Evolutionary conservation across 1,284 basidiomycete genomes (phyloP).

Genomic region (Caloboletus firmus): DNA sequence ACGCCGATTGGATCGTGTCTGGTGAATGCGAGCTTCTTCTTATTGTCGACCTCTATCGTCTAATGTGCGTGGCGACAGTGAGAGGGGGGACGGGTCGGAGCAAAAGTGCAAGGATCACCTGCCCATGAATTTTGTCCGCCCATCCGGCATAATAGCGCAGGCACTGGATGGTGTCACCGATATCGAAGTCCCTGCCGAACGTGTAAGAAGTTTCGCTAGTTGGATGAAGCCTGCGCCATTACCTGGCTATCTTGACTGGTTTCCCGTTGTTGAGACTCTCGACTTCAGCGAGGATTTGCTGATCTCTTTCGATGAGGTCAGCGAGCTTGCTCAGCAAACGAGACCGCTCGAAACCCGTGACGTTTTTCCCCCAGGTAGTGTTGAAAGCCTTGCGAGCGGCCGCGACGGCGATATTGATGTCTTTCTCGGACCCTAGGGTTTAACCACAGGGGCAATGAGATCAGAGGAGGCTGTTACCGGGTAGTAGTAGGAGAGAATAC

Average conservation of each 20-base stretch:
- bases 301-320: conserved; percentile 87
- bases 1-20: conserved; percentile 94
- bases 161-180: conserved; percentile 78
- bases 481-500: conserved; percentile 38
- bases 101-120: conserved; percentile 40
- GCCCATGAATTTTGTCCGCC: conserved; percentile 69
- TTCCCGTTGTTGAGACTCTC: conserved; percentile 86
- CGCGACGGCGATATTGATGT: conserved; percentile 81
- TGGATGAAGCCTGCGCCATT: conserved; percentile 7
- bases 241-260: conserved; percentile 75
- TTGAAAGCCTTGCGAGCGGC: conserved; percentile 85
- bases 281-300: conserved; percentile 73
- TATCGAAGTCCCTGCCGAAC: conserved; percentile 72
- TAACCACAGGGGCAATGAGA: conserved; percentile 26
- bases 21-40: conserved; percentile 81
- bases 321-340: conserved; percentile 83
- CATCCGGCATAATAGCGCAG: conserved; percentile 80
- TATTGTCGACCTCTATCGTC: conserved; percentile 81
- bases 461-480: conserved; percentile 1
- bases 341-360: conserved; percentile 79
- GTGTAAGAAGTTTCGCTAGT: background rate
- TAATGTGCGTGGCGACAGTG: conserved; percentile 29
- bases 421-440: conserved; percentile 62
- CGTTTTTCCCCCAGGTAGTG: conserved; percentile 88
- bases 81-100: background rate